Evolutionary conservation across 352 stramenopile genomes (phyloP).

Genomic region (Phytophthora boehmeriae): DNA sequence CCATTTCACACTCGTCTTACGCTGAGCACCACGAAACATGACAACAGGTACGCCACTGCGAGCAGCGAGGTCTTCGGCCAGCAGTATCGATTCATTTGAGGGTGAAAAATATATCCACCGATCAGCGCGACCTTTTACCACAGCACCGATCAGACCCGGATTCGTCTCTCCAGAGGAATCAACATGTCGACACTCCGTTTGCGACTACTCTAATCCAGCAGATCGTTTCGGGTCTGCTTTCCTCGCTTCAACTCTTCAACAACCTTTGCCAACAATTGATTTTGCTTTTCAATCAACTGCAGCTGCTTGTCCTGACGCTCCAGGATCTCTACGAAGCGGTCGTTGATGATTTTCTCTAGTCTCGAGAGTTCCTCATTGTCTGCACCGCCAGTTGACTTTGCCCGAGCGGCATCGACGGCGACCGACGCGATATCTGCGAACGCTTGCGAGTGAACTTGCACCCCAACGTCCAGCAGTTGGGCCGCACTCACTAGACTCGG

Average conservation of each 20-base stretch:
- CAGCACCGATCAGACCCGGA: background rate
- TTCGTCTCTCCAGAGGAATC: no score
- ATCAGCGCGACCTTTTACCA: slow-evolving; percentile 12
- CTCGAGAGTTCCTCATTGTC: background rate
- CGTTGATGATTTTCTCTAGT: slow-evolving; percentile 23
- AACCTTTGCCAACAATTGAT: slow-evolving; percentile 15
- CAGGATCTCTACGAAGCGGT: slow-evolving; percentile 18
- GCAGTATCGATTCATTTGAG: background rate
- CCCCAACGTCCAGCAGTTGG: slow-evolving; percentile 2
- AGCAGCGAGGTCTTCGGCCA: background rate
- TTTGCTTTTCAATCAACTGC: slow-evolving; percentile 15
- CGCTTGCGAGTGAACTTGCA: slow-evolving; percentile 2
- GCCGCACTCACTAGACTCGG: background rate
- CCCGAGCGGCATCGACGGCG: slow-evolving; percentile 1
- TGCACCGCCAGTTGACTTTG: background rate
- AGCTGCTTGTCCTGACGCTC: slow-evolving; percentile 24
- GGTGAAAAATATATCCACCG: no score
- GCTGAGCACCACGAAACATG: background rate
- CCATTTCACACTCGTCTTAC: slow-evolving; percentile 2
- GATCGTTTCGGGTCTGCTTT: background rate
- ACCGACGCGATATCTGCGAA: slow-evolving; percentile 15
- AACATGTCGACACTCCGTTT: no score
- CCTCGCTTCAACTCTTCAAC: slow-evolving; percentile 8
- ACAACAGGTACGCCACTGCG: slow-evolving; percentile 4
- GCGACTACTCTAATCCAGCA: background rate